Percentiles rank a stretch among this genome's conserved stretches.
These are phyloP conservation scores for Stentor roeselii DNA, from an alignment of 73 alveolate genomes.

Conservation along the genomic window DNA sequence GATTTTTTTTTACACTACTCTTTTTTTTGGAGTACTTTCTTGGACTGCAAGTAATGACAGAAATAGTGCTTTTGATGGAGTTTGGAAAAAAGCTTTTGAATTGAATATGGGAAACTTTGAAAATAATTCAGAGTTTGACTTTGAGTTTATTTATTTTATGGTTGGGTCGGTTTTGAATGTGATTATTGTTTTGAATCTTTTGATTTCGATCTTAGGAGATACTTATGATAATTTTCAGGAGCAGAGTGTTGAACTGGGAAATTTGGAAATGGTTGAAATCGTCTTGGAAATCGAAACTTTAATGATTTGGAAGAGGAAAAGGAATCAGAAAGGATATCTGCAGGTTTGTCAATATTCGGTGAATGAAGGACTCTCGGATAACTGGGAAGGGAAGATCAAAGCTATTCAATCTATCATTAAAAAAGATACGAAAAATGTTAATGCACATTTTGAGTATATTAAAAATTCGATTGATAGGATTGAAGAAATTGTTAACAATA, in stretches of 20 bases:
- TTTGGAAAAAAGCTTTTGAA: not conserved
- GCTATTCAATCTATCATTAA: not conserved
- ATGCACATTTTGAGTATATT: too few relatives aligned
- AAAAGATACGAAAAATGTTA: too few relatives aligned
- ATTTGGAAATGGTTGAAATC: not conserved
- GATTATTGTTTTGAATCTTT: not conserved
- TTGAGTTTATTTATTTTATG: not conserved
- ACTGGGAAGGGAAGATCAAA: conserved; percentile 21
- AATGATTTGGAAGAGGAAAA: not conserved
- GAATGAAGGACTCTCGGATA: not conserved
- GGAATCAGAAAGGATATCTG: not conserved
- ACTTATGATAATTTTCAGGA: conserved; percentile 24
- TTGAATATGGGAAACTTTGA: conserved; percentile 20
- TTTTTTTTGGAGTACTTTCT: conserved; percentile 14
- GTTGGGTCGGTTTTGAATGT: not conserved
- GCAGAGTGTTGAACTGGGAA: not conserved
- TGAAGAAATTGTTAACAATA: too few relatives aligned
- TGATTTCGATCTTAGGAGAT: conserved; percentile 24
- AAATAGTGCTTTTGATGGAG: not conserved
- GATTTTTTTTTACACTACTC: conserved; percentile 15
- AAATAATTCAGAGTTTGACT: not conserved
- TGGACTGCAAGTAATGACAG: not conserved
- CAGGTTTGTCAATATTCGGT: not conserved
- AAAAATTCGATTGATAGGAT: too few relatives aligned
- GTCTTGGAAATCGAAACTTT: conserved; percentile 3